Base-by-base conservation (phyloP, 2,329 filamentous ascomycete genomes). In the Epichloe aotearoae region DNA sequence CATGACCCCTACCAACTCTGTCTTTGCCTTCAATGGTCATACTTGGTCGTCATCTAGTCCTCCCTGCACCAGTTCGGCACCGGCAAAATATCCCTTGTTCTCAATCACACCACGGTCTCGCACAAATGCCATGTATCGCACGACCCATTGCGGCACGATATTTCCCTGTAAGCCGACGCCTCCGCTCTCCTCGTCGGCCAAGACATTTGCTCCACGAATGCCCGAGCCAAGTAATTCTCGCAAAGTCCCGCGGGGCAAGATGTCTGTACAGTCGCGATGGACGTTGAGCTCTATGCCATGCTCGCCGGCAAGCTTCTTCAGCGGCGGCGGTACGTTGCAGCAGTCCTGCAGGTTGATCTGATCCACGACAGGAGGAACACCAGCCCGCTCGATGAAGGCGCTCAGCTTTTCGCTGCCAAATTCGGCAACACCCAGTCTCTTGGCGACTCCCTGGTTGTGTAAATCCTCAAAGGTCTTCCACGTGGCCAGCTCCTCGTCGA, bases 331-430 rank as follows among this genome's bases (percentile, higher is more conserved):
- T 42, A 97, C 93, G 45, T 89, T 91, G 69, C 93, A 98, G 73
- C 91, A 97, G 68, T 97, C 88, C 59, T 87, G 83, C 47, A 95
- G 80, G 64, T 97, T 97, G 74, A 98, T 95, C 74, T 98, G 93
- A 67, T 97, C 83, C 40, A 97, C 91, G 19, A 80, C 78, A 1
- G 93, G 93, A 57, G 79, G 79, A 53, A 95, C 73, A 40, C 73
- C 74, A 20, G 87, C 84, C 54, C 80, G 74, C 41, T 80, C 74
- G 26, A 97, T 72, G 60, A 98, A 90, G 14, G 79, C 80, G n/a
- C 77, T 70, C 38, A 98, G 73, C 60, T 93, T 84, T 59, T 89
- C 82, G 58, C 82, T 87, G 50, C 91, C 90, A 64, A 96, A 97
- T 67, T 98, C 93, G 47, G 93, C 82, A 26, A 97, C 78, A 1